Evolutionary conservation across 805 yeast species (phyloP).

Genomic region (Phaffomyces opuntiae): DNA sequence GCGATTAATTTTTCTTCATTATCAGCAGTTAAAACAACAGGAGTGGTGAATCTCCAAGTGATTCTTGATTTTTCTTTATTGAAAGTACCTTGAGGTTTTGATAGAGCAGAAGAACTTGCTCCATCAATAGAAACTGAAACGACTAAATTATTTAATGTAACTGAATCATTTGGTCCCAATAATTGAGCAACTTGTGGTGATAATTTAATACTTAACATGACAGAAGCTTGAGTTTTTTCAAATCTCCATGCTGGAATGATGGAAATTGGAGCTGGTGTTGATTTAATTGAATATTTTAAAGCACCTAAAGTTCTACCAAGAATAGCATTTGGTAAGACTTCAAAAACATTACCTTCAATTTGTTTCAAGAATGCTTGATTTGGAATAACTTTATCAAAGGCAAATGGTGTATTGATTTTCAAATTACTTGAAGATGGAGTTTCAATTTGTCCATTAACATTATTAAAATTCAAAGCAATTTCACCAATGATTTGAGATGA

Average conservation of each 20-base stretch:
- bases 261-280: slow-evolving; percentile 54
- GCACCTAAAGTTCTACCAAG: slow-evolving; percentile 70
- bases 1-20: slow-evolving; percentile 72
- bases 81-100: slow-evolving; percentile 90
- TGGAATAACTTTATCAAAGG: slow-evolving; percentile 39
- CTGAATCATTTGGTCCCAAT: slow-evolving; percentile 29
- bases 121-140: slow-evolving; percentile 53
- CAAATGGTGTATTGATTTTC: slow-evolving; percentile 33
- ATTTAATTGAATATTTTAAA: slow-evolving; percentile 59
- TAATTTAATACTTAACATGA: slow-evolving; percentile 64
- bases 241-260: slow-evolving; percentile 86
- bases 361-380: slow-evolving; percentile 50
- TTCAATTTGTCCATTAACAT: slow-evolving; percentile 13
- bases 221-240: slow-evolving; percentile 78
- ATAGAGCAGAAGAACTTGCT: slow-evolving; percentile 66
- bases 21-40: slow-evolving; percentile 28
- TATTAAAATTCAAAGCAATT: slow-evolving; percentile 67
- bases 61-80: slow-evolving; percentile 80
- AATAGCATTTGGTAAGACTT: slow-evolving; percentile 42
- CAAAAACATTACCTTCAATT: slow-evolving; percentile 35
- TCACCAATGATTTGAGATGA: slow-evolving; percentile 75
- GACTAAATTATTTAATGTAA: slow-evolving; percentile 31
- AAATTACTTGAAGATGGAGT: slow-evolving; percentile 38
- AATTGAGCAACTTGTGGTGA: slow-evolving; percentile 36
- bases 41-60: slow-evolving; percentile 66